Conservation (phyloP, 495 filamentous ascomycete species). For the Endocarpon pusillum region DNA sequence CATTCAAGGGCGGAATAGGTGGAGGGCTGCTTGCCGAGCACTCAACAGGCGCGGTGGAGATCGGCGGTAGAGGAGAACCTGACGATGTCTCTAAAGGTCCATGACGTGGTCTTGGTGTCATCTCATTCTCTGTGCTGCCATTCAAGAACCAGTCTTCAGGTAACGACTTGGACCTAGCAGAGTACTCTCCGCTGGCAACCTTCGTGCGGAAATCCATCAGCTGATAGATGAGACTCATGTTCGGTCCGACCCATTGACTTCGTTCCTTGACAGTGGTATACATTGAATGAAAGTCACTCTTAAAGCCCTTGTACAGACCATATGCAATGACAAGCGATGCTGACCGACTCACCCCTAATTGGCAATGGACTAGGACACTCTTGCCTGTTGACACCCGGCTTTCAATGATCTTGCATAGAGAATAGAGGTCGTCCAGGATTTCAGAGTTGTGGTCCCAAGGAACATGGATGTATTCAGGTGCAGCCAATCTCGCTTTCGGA, state of each 20-base stretch:
- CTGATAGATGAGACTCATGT: slow-evolving; percentile 97
- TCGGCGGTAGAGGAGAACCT: slow-evolving; percentile 8
- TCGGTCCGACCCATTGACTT: slow-evolving; percentile 92
- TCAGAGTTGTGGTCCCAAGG: slow-evolving; percentile 97
- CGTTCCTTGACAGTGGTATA: slow-evolving; percentile 79
- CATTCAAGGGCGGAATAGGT: background rate
- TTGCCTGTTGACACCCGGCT: slow-evolving; percentile 61
- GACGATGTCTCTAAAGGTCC: slow-evolving; percentile 8
- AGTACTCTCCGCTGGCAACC: slow-evolving; percentile 27
- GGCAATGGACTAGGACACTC: slow-evolving; percentile 83
- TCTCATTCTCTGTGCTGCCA: slow-evolving; percentile 22
- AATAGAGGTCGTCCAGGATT: slow-evolving; percentile 70
- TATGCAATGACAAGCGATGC: slow-evolving; percentile 96
- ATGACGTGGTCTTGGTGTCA: slow-evolving; percentile 9
- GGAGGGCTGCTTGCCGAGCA: background rate
- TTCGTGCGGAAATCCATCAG: slow-evolving; percentile 63
- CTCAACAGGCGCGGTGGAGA: background rate
- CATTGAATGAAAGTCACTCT: slow-evolving; percentile 77
- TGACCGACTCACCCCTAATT: slow-evolving; percentile 87
- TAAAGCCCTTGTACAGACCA: slow-evolving; percentile 78
- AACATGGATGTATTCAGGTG: slow-evolving; percentile 90
- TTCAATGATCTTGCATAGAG: slow-evolving; percentile 76
- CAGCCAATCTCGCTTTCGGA: slow-evolving; percentile 21
- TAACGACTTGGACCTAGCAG: slow-evolving; percentile 17
- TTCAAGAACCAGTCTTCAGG: slow-evolving; percentile 25